Conservation (phyloP, 495 filamentous ascomycete species). For the Tuber melanosporum region DNA sequence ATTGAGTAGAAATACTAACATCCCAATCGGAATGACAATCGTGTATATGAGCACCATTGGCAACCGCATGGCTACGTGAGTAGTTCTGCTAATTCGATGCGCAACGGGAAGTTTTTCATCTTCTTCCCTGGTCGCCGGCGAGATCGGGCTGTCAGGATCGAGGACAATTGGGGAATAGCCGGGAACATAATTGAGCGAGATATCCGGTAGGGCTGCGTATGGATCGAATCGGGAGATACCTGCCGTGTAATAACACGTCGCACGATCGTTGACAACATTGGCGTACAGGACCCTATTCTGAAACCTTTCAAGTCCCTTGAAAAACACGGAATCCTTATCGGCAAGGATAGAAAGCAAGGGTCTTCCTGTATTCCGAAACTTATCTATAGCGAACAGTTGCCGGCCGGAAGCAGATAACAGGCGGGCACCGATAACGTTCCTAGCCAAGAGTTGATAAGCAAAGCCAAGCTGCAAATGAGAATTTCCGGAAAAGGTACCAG, state of each 20-base stretch:
- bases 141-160: slow-evolving; percentile 58
- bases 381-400: slow-evolving; percentile 81
- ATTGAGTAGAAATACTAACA: slow-evolving; percentile 66
- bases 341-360: slow-evolving; percentile 75
- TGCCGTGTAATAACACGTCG: slow-evolving; percentile 75
- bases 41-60: slow-evolving; percentile 58
- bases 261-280: slow-evolving; percentile 78
- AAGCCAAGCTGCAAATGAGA: background rate
- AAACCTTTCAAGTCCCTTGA: slow-evolving; percentile 68
- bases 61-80: slow-evolving; percentile 44
- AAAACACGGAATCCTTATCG: slow-evolving; percentile 79
- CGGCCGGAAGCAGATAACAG: slow-evolving; percentile 72
- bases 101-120: slow-evolving; percentile 42
- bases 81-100: slow-evolving; percentile 36
- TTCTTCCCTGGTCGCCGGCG: slow-evolving; percentile 43
- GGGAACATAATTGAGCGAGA: slow-evolving; percentile 63
- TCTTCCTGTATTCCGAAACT: slow-evolving; percentile 70
- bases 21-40: slow-evolving; percentile 61
- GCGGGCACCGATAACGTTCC: slow-evolving; percentile 70
- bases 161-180: slow-evolving; percentile 73
- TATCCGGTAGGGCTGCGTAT: slow-evolving; percentile 56
- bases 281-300: slow-evolving; percentile 67
- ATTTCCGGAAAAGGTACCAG: slow-evolving; percentile 44
- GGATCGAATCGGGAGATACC: slow-evolving; percentile 67
- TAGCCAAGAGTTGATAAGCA: slow-evolving; percentile 14